Evolutionary conservation across 2,329 filamentous ascomycete genomes (phyloP).

Genomic region (Teratosphaeria epicoccoides): DNA sequence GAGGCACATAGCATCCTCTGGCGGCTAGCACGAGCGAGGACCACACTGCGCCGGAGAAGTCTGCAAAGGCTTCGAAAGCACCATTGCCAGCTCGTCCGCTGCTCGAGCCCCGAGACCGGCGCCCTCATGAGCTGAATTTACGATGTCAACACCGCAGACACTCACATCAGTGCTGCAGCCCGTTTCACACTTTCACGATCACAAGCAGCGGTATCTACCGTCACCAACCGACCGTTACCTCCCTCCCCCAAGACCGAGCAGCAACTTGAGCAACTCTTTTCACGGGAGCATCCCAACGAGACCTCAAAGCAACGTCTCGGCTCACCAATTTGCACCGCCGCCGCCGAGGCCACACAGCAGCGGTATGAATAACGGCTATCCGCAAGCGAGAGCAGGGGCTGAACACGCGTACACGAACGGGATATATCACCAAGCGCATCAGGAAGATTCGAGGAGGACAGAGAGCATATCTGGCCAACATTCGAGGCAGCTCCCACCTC

Average conservation of each 20-base stretch:
- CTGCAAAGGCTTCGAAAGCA: background rate
- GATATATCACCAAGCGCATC: conserved; percentile 8
- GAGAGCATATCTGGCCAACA: conserved; percentile 18
- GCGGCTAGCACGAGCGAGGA: background rate
- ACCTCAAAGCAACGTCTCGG: conserved; percentile 23
- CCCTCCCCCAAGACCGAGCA: conserved; percentile 24
- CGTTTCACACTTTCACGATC: conserved; percentile 19
- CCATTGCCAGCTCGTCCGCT: background rate
- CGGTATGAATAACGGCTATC: conserved; percentile 21
- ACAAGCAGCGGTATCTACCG: conserved; percentile 21
- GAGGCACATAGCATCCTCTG: background rate
- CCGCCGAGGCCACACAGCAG: conserved; percentile 19
- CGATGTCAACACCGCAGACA: conserved; percentile 23
- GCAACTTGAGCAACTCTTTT: conserved; percentile 19
- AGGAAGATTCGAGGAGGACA: conserved; percentile 20
- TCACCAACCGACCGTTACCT: conserved; percentile 23
- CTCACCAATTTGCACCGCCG: conserved; percentile 15
- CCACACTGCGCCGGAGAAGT: background rate
- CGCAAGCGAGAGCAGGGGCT: conserved; percentile 18
- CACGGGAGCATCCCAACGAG: conserved; percentile 24
- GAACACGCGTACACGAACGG: conserved; percentile 17
- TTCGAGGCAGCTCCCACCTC: conserved; percentile 12
- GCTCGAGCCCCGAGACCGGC: background rate
- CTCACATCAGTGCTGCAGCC: conserved; percentile 23
- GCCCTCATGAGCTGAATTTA: conserved; percentile 3